These are phyloP conservation scores for Misopates orontium DNA, from an alignment of 257 asterid species.

Conservation along the genomic window DNA sequence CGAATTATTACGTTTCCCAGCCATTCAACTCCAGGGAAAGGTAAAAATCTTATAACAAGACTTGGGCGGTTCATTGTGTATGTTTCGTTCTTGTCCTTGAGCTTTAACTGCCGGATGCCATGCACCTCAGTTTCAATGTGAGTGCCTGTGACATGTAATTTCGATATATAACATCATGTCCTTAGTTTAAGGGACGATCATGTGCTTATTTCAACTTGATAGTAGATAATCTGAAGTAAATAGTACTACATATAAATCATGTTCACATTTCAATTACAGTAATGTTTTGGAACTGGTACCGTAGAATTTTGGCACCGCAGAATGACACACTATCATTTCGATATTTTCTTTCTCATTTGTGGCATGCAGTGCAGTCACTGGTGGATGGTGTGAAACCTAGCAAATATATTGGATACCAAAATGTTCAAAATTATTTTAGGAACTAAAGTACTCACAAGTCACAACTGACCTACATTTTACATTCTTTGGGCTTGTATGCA, in stretches of 20 bases:
- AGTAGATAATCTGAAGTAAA: no score
- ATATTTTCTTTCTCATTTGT: constrained; percentile 64
- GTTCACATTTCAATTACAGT: no score
- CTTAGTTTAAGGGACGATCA: no score
- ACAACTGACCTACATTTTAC: no score
- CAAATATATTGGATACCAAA: not conserved
- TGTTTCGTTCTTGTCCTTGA: constrained; percentile 52
- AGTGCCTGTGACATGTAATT: constrained; percentile 44
- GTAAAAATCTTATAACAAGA: constrained; percentile 64
- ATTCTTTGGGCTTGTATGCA: no score
- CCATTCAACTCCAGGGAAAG: constrained; percentile 79
- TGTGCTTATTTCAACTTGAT: no score
- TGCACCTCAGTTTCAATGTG: constrained; percentile 64
- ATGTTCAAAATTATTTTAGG: not conserved
- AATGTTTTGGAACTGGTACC: constrained; percentile 39
- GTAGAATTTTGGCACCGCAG: constrained; percentile 54
- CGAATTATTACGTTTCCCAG: constrained; percentile 56
- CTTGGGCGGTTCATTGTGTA: constrained; percentile 73
- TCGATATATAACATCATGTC: no score
- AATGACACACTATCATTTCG: constrained; percentile 69
- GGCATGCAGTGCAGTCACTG: constrained; percentile 81
- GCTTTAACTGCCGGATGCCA: constrained; percentile 58
- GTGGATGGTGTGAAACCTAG: constrained; percentile 93
- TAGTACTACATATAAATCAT: no score
- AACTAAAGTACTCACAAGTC: no score